Percentiles rank a stretch among this genome's conserved stretches.
Evolutionary conservation across 495 filamentous ascomycete species (phyloP).

Genomic region (Podospora tetraspora): DNA sequence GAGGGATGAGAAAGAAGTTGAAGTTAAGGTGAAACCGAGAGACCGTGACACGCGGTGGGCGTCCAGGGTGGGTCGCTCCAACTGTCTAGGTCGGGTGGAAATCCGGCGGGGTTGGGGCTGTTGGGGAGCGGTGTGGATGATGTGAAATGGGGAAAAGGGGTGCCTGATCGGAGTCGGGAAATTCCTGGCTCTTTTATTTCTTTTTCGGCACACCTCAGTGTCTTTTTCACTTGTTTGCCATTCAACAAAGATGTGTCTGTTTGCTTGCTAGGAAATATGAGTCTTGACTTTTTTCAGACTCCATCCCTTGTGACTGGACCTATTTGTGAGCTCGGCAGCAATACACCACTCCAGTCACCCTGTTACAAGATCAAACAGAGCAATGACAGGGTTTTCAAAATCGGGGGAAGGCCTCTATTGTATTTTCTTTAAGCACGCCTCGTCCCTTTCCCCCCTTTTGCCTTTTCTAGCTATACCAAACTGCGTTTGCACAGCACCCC

Average conservation of each 20-base stretch:
- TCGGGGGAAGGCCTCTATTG: background rate
- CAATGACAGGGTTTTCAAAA: background rate
- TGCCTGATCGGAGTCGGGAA: background rate
- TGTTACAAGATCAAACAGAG: too few species aligned
- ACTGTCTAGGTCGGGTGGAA: background rate
- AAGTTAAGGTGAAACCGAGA: background rate
- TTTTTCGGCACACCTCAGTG: background rate
- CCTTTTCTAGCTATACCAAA: slow-evolving; percentile 24
- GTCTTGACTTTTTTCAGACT: background rate
- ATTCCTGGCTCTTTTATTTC: background rate
- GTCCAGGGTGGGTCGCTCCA: background rate
- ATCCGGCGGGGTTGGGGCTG: too few species aligned
- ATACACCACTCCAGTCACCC: too few species aligned
- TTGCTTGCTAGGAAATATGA: background rate
- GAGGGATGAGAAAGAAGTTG: background rate
- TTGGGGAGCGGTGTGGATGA: background rate
- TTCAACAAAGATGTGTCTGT: background rate
- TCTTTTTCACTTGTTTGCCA: too few species aligned
- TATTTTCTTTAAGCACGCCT: background rate
- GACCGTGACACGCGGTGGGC: background rate
- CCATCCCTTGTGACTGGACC: background rate
- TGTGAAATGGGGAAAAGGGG: background rate
- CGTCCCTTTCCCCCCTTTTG: background rate
- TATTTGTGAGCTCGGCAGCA: background rate
- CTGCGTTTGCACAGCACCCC: slow-evolving; percentile 36